Evolutionary conservation across 305 asterid genomes (phyloP), one percentile per base, ranked within the genome.

Genomic region (Fraxinus baroniana): DNA sequence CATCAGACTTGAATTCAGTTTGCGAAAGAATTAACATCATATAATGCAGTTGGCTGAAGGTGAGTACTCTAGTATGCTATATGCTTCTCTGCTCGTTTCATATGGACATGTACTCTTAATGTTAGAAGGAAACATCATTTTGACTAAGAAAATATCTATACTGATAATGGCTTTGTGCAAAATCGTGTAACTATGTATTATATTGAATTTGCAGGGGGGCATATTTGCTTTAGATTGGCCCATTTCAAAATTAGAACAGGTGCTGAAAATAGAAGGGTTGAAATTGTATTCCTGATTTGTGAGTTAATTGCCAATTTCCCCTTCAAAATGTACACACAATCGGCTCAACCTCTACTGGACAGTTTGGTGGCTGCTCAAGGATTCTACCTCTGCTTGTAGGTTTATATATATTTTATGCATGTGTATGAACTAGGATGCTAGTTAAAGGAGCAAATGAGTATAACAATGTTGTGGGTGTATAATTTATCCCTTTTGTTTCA

Each of bases 1-100:
- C 79, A n/a, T 77, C 89, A 17, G 93, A 93, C 82, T 83, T 91
- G 90, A 85, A 85, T 28, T 85, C 91, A 10, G 79, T 93, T 39
- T 73, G 93, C 62, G 94, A 90, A 86, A 89, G 89, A 83, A 83
- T 91, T 78, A 80, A 68, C 76, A 83, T 79, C 86, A 80, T 87
- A 74, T 94, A 91, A 92, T 84, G 82, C 72, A 6, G 39, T 30
- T 64, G 70, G 6, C 26, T 10, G 39, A 39, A 87, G 89, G 89
- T 88, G 30, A 39, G 87, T 79, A n/a, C 64, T 71, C 39, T 79
- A 39, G 39, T 60, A 68, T 36, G 79, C 64, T 80, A 77, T 44
- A 36, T 76, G 32, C 35, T 17, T 46, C 37, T 68, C 22, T 68
- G 20, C 37, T 75, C 36, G 36, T 15, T 24, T n/a, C 68, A 20